Conservation (phyloP, 441 rosid genomes). For the Syzygium malaccense region DNA sequence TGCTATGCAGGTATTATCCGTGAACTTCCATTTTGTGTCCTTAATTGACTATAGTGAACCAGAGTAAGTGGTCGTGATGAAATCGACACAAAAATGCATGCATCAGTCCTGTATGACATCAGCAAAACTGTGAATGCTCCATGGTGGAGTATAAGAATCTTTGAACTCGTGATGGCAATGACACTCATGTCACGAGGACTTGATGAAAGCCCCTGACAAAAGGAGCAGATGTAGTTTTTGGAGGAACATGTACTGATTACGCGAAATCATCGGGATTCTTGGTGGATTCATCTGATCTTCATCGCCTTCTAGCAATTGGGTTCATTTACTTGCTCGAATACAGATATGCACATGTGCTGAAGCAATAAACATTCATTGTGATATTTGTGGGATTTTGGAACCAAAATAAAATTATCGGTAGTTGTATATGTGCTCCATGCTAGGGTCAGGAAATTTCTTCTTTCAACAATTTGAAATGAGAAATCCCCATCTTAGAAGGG, state of each 20-base stretch:
- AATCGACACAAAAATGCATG: background rate
- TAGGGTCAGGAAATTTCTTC: background rate
- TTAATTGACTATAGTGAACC: background rate
- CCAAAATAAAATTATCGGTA: background rate
- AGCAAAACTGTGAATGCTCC: background rate
- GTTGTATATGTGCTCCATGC: background rate
- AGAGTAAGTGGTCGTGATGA: background rate
- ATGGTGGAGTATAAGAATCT: background rate
- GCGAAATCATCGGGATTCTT: background rate
- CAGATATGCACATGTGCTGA: background rate
- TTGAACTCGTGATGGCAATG: background rate
- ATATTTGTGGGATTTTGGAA: background rate
- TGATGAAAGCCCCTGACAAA: background rate
- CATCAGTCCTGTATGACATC: background rate
- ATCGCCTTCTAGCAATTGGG: background rate
- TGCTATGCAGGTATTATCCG: conserved; percentile 4
- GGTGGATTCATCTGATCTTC: background rate
- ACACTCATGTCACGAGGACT: background rate
- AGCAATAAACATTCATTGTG: background rate
- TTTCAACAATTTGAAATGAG: background rate
- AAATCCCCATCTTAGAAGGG: background rate
- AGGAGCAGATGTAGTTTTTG: background rate
- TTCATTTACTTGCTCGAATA: background rate
- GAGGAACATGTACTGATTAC: background rate
- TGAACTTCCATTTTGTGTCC: background rate